phyloP scores from a whole-genome alignment of 305 asterid genomes.

The Ajuga reptans region DNA sequence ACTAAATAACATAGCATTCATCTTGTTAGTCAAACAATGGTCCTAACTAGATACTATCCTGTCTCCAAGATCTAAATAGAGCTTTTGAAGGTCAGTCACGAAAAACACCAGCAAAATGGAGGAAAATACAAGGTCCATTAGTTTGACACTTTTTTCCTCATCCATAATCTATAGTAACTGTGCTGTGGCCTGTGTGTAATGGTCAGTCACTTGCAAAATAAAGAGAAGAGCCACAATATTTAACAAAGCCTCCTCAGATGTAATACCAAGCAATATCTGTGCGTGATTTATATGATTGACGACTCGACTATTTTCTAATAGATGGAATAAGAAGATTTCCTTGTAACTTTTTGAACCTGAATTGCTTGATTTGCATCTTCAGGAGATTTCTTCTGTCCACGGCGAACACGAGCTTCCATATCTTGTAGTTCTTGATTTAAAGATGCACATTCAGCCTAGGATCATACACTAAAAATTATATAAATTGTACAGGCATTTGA shows the following conservation, averaged over 20 bases:
- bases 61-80: conserved; percentile 2
- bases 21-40: neutral
- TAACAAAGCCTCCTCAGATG: neutral
- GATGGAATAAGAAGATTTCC: conserved; percentile 18
- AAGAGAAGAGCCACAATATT: neutral
- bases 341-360: conserved; percentile 52
- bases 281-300: neutral
- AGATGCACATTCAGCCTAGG: conserved; percentile 86
- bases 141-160: neutral
- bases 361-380: conserved; percentile 89
- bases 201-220: neutral
- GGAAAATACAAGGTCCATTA: neutral
- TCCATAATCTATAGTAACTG: neutral
- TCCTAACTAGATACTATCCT: neutral
- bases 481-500: conserved; percentile 2
- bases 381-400: conserved; percentile 78
- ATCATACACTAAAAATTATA: conserved; percentile 10
- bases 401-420: conserved; percentile 90
- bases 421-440: conserved; percentile 95
- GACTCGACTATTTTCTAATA: conserved; percentile 2
- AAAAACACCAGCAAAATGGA: neutral
- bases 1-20: neutral
- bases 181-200: neutral
- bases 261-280: neutral
- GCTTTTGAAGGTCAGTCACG: neutral